A percentile compares a stretch with the other conserved stretches of the same genome.
phyloP scores from a whole-genome alignment of 257 asterid genomes.

The Ilex asprella region DNA sequence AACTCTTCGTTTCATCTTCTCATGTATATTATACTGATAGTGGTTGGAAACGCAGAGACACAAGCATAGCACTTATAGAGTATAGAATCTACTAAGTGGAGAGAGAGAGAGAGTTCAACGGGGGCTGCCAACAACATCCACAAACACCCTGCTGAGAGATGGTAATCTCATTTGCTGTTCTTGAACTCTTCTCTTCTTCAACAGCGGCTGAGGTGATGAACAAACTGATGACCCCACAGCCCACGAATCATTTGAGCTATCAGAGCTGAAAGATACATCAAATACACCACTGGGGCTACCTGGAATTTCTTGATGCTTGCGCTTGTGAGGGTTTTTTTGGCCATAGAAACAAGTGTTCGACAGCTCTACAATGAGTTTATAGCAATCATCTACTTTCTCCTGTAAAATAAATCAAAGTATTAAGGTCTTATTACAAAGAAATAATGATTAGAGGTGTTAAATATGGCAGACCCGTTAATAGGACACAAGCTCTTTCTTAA shows the following conservation, averaged over 20 bases:
- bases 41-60: no score
- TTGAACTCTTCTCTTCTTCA: constrained; percentile 49
- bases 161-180: constrained; percentile 52
- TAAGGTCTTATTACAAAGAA: no score
- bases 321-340: constrained; percentile 25
- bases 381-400: constrained; percentile 70
- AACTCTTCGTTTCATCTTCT: neutral
- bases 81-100: no score
- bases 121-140: constrained; percentile 50
- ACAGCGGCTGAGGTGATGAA: constrained; percentile 19
- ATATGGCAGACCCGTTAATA: no score
- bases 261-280: constrained; percentile 28
- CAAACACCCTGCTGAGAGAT: constrained; percentile 44
- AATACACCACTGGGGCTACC: constrained; percentile 36
- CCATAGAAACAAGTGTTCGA: constrained; percentile 13
- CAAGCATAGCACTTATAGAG: no score
- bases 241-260: constrained; percentile 43
- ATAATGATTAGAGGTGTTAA: no score
- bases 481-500: no score
- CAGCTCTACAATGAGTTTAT: constrained; percentile 30
- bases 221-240: constrained; percentile 13
- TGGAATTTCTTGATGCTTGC: constrained; percentile 26
- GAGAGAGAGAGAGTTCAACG: constrained; percentile 13
- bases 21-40: neutral
- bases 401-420: constrained; percentile 14